Evolutionary conservation across 225 moss, liverwort and hornwort species (phyloP).

Genomic region (Physcomitrium patens): DNA sequence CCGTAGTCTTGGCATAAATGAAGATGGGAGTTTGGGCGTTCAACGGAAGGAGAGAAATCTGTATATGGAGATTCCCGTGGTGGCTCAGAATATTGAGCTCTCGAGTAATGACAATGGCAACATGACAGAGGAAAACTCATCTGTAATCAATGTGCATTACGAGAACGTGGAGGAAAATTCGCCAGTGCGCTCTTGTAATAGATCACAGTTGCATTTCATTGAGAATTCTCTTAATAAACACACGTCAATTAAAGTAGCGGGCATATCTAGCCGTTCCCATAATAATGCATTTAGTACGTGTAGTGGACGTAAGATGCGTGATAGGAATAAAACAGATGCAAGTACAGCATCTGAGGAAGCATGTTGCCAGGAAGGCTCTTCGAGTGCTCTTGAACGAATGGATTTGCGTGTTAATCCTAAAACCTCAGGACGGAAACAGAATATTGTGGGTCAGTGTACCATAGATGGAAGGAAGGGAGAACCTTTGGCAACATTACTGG

Average conservation of each 20-base stretch:
- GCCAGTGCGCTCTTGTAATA: background rate
- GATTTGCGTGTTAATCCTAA: constrained; percentile 48
- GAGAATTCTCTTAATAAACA: constrained; percentile 27
- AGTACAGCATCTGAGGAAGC: background rate
- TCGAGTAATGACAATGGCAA: background rate
- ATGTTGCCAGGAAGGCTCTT: background rate
- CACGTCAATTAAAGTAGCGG: background rate
- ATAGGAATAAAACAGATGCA: background rate
- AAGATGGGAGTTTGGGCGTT: background rate
- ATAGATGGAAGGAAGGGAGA: constrained; percentile 67
- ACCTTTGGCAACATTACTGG: constrained; percentile 50
- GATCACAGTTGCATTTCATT: constrained; percentile 30
- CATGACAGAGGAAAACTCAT: background rate
- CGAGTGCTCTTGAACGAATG: constrained; percentile 7
- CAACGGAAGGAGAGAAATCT: constrained; percentile 1
- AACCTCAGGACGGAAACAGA: constrained; percentile 38
- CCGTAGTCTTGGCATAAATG: background rate
- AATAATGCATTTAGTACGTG: constrained; percentile 1
- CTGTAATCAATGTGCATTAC: constrained; percentile 16
- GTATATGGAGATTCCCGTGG: background rate
- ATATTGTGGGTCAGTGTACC: constrained; percentile 36
- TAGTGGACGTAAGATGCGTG: background rate
- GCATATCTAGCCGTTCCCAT: background rate
- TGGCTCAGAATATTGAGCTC: constrained; percentile 3
- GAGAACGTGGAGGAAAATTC: constrained; percentile 11